Base-by-base conservation (phyloP, 179 eudicot genomes). In the Beta lomatogona region DNA sequence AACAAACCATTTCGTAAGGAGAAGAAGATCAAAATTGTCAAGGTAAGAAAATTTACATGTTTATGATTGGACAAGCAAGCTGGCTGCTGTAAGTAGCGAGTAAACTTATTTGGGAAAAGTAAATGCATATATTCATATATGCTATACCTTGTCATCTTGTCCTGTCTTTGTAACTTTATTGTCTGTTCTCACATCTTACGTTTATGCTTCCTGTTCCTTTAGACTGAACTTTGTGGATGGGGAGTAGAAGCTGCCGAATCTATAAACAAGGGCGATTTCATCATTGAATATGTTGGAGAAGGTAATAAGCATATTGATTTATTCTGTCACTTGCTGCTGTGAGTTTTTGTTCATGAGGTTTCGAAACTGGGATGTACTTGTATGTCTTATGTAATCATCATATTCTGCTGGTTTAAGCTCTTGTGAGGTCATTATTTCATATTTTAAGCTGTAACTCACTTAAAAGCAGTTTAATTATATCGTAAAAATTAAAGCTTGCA, bases 141-240 rank as follows among this genome's bases (percentile, higher is more conserved):
- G 21, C 63, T 53, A n/a, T 71, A 48, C 75, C 45, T 67, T 59
- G 53, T 5, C 45, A 5, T 60, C 46, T 11, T 53, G 57, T 73
- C 64, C 41, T 36, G 15, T 36, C 5, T 28, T 36, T 3, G 41
- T 36, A 36, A 64, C 60, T 31, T n/a, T 53, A 45, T 21, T 14
- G 16, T 73, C 55, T 73, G 59, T 21, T 61, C 36, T 80, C 64
- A 74, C 73, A 64, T 53, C 15, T 28, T 65, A 65, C 71, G 53
- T 82, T 46, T 77, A 28, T 74, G 58, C 15, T 73, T 76, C 75
- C 18, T 50, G 73, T 71, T 53, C 77, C 78, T 75, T 21, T 82
- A 96, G 99, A 96, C 99, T 9, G 93, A 91, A 86, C 85, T 73
- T 73, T 95, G 99, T 84, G 99, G 98, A 50, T 94, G 98, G 99